Evolutionary conservation across 208 protist genomes (phyloP).

Genomic region (Leishmania braziliensis): DNA sequence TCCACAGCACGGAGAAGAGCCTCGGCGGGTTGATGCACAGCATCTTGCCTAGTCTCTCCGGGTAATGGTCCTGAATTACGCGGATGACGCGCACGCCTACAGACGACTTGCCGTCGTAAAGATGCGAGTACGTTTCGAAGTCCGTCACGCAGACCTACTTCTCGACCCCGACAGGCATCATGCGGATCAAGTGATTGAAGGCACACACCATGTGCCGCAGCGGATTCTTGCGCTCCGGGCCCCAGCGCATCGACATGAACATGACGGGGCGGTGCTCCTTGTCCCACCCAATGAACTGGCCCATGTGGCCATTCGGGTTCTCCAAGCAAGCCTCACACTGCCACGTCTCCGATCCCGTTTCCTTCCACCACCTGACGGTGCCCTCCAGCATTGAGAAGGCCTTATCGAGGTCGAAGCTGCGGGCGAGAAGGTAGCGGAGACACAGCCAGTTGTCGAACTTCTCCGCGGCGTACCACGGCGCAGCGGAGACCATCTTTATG

Average conservation of each 20-base stretch:
- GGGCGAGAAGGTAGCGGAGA: conserved; percentile 73
- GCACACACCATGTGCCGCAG: conserved; percentile 64
- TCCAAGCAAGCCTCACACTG: conserved; percentile 57
- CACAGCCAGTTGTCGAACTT: conserved; percentile 66
- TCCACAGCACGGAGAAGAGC: conserved; percentile 80
- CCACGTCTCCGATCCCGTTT: conserved; percentile 57
- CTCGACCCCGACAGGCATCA: conserved; percentile 87
- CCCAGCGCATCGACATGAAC: conserved; percentile 88
- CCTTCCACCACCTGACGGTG: conserved; percentile 68
- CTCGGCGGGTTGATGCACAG: conserved; percentile 81
- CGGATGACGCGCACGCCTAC: conserved; percentile 65
- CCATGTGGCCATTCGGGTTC: conserved; percentile 77
- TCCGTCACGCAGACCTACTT: conserved; percentile 87
- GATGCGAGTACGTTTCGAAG: conserved; percentile 84
- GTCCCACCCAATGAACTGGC: conserved; percentile 87
- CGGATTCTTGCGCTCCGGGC: conserved; percentile 72
- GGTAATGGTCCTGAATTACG: conserved; percentile 81
- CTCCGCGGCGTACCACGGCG: conserved; percentile 64
- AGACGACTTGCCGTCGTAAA: conserved; percentile 68
- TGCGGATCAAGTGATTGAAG: conserved; percentile 71
- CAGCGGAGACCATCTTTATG: conserved; percentile 36
- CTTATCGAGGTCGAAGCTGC: conserved; percentile 69
- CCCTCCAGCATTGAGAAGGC: conserved; percentile 70
- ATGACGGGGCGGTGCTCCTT: conserved; percentile 69
- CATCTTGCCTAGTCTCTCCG: conserved; percentile 84